Evolutionary conservation across 2,329 filamentous ascomycete species (phyloP).

Genomic region (Lojkania enalia): DNA sequence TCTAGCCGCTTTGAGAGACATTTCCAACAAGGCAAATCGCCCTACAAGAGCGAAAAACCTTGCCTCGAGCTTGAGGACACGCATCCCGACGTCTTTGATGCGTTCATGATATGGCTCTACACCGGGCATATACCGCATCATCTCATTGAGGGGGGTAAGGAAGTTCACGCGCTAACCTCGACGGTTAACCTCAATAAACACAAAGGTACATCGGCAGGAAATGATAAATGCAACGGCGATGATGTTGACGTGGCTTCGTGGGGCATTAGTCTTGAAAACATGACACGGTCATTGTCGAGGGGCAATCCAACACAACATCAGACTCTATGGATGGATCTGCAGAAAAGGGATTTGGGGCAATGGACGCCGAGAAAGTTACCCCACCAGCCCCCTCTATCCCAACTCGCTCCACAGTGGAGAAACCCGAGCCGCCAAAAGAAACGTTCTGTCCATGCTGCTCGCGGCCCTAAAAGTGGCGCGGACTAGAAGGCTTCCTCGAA

Average conservation of each 20-base stretch:
- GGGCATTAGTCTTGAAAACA: slow-evolving; percentile 39
- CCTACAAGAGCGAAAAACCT: slow-evolving; percentile 32
- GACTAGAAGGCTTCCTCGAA: slow-evolving; percentile 42
- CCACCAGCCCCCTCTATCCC: slow-evolving; percentile 21
- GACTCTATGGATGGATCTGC: slow-evolving; percentile 10
- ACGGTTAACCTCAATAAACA: slow-evolving; percentile 26
- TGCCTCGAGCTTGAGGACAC: slow-evolving; percentile 38
- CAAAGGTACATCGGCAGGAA: slow-evolving; percentile 14
- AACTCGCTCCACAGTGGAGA: slow-evolving; percentile 33
- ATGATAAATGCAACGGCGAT: slow-evolving; percentile 21
- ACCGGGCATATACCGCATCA: slow-evolving; percentile 42
- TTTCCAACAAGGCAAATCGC: slow-evolving; percentile 34
- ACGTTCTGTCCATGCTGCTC: slow-evolving; percentile 42
- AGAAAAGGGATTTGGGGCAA: too few relatives aligned
- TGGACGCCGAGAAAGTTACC: slow-evolving; percentile 35
- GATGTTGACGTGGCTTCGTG: slow-evolving; percentile 41
- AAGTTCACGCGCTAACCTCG: slow-evolving; percentile 33
- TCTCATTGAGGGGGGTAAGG: slow-evolving; percentile 41
- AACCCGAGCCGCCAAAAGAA: slow-evolving; percentile 40
- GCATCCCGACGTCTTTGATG: slow-evolving; percentile 42
- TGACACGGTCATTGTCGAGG: slow-evolving; percentile 23
- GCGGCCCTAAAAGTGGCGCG: slow-evolving; percentile 41
- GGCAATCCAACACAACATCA: slow-evolving; percentile 12
- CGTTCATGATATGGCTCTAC: slow-evolving; percentile 44
- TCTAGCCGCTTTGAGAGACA: slow-evolving; percentile 39